These are phyloP conservation scores for Ophiostoma novo-ulmi DNA, from an alignment of 2,329 filamentous ascomycete genomes.

Conservation along the genomic window DNA sequence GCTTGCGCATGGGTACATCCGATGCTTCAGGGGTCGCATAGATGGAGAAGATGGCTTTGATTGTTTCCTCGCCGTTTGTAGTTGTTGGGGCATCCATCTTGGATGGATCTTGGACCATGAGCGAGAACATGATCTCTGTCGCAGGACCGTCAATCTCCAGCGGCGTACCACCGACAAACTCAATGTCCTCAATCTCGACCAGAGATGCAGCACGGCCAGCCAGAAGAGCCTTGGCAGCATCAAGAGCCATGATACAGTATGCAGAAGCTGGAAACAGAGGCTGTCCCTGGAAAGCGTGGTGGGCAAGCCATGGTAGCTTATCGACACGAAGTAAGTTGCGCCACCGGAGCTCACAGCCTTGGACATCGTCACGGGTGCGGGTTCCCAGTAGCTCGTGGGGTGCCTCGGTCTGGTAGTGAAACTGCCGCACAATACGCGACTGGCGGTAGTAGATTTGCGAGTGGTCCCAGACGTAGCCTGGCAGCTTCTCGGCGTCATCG, in stretches of 20 bases:
- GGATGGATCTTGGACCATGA: slow-evolving; percentile 29
- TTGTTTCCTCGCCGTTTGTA: background rate
- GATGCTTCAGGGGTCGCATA: slow-evolving; percentile 36
- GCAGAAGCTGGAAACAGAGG: slow-evolving; percentile 44
- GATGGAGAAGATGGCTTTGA: slow-evolving; percentile 36
- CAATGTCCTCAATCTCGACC: slow-evolving; percentile 34
- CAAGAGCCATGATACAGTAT: slow-evolving; percentile 45
- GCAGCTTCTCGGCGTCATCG: slow-evolving; percentile 23
- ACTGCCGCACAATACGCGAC: slow-evolving; percentile 20
- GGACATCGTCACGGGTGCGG: slow-evolving; percentile 22
- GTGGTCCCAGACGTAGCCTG: slow-evolving; percentile 28
- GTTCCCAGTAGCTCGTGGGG: slow-evolving; percentile 27
- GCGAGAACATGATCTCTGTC: slow-evolving; percentile 37
- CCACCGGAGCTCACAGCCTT: slow-evolving; percentile 23
- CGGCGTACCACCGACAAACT: slow-evolving; percentile 34
- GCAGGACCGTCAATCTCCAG: slow-evolving; percentile 35
- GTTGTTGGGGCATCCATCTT: background rate
- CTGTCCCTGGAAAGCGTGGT: slow-evolving; percentile 39
- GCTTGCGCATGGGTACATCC: slow-evolving; percentile 35
- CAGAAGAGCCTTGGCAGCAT: slow-evolving; percentile 37
- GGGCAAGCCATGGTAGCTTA: slow-evolving; percentile 29
- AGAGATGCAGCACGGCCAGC: slow-evolving; percentile 29
- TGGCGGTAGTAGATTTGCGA: slow-evolving; percentile 25
- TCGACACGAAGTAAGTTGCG: slow-evolving; percentile 24
- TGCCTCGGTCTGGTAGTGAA: slow-evolving; percentile 18